These are phyloP conservation scores for Salix udensis DNA, from an alignment of 345 rosid genomes.

Conservation along the genomic window DNA sequence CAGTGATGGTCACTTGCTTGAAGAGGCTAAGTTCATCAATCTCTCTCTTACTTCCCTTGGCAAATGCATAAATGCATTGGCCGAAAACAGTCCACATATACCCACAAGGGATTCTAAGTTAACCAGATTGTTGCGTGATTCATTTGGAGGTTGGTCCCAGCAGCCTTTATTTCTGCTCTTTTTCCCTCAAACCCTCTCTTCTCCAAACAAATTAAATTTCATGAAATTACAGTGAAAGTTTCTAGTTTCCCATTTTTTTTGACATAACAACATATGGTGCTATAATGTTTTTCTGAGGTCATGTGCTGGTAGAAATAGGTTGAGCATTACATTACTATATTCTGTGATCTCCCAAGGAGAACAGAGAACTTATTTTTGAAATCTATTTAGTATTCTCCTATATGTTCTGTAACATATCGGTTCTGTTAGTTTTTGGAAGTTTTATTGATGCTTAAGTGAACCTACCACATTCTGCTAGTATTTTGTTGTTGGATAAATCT, in stretches of 20 bases:
- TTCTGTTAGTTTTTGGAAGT: not conserved
- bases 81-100: slow-evolving; percentile 87
- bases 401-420: not conserved
- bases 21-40: slow-evolving; percentile 93
- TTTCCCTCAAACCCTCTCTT: not conserved
- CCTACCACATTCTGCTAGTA: not conserved
- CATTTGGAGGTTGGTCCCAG: slow-evolving; percentile 69
- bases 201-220: not conserved
- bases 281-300: not conserved
- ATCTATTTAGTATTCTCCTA: not conserved
- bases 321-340: not conserved
- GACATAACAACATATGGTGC: not conserved
- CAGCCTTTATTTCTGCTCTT: not conserved
- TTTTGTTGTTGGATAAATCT: not conserved
- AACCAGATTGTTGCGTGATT: slow-evolving; percentile 93
- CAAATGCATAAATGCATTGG: slow-evolving; percentile 93
- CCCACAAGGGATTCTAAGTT: slow-evolving; percentile 93
- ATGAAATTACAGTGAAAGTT: not conserved
- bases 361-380: not conserved
- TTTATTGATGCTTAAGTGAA: not conserved
- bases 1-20: slow-evolving; percentile 79
- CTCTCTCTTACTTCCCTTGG: slow-evolving; percentile 91
- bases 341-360: not conserved
- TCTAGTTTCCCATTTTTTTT: not conserved
- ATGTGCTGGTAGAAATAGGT: not conserved